phyloP scores from a whole-genome alignment of 1,284 basidiomycete species.

The Boletus sp. region DNA sequence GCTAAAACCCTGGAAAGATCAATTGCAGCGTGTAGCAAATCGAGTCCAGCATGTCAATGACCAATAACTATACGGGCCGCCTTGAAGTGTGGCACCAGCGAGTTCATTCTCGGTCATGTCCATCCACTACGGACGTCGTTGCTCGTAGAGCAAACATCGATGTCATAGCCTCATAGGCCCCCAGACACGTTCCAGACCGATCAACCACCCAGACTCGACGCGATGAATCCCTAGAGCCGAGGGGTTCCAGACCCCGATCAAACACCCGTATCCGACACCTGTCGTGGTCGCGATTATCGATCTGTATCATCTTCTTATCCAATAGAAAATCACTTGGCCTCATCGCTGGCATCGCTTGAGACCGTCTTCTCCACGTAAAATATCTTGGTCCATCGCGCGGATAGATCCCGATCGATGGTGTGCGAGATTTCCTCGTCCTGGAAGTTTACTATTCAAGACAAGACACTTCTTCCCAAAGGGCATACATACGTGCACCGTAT shows the following conservation, averaged over 20 bases:
- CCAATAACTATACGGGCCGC: neutral
- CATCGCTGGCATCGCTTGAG: constrained; percentile 11
- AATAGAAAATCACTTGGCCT: constrained; percentile 16
- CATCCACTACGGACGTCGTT: neutral
- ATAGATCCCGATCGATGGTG: constrained; percentile 17
- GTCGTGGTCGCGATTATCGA: constrained; percentile 21
- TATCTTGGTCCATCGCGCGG: neutral
- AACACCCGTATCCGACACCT: neutral
- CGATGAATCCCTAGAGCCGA: constrained; percentile 16
- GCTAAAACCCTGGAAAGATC: constrained; percentile 21
- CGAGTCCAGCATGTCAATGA: neutral
- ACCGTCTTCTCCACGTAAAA: constrained; percentile 26
- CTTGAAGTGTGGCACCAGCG: neutral
- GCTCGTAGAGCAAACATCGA: neutral
- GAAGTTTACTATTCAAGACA: constrained; percentile 12
- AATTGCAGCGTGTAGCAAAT: neutral
- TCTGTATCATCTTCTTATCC: constrained; percentile 13
- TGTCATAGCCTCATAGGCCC: too few species aligned
- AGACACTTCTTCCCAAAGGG: constrained; percentile 17
- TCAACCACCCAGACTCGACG: constrained; percentile 3
- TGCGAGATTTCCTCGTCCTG: constrained; percentile 10
- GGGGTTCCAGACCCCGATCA: constrained; percentile 16
- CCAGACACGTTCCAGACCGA: constrained; percentile 6
- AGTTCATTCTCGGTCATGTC: neutral
- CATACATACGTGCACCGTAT: constrained; percentile 14